Evolutionary conservation across 176 grass and related monocot genomes (phyloP).

Genomic region (Avena eriantha): DNA sequence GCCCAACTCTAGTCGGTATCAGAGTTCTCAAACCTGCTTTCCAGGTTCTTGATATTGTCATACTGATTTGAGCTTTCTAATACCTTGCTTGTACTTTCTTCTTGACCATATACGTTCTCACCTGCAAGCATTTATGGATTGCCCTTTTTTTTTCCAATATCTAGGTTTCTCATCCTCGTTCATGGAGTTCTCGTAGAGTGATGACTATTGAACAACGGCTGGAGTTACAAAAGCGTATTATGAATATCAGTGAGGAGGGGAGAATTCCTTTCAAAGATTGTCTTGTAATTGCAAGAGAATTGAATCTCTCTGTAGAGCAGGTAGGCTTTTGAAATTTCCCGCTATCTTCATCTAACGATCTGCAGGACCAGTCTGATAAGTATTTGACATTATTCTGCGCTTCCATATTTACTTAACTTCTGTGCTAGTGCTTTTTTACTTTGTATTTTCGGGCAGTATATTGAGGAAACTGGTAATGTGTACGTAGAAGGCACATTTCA

Average conservation of each 20-base stretch:
- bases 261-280: slow-evolving; percentile 87
- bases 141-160: not conserved
- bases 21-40: slow-evolving; percentile 20
- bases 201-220: slow-evolving; percentile 86
- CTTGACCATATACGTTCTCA: slow-evolving; percentile 29
- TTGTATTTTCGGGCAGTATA: slow-evolving; percentile 5
- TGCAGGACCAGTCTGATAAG: not conserved
- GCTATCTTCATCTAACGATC: slow-evolving; percentile 31
- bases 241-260: slow-evolving; percentile 54
- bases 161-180: slow-evolving; percentile 74
- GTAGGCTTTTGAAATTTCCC: slow-evolving; percentile 42
- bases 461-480: not conserved
- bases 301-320: slow-evolving; percentile 92
- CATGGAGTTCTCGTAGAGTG: slow-evolving; percentile 87
- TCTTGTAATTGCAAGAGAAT: slow-evolving; percentile 82
- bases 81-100: slow-evolving; percentile 28
- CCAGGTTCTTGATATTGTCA: slow-evolving; percentile 2
- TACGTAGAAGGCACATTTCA: no score
- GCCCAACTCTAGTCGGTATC: not conserved
- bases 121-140: slow-evolving; percentile 26
- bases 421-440: not conserved
- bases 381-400: not conserved
- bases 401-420: not conserved
- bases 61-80: slow-evolving; percentile 2
- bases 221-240: slow-evolving; percentile 67